Percentiles rank a stretch among this genome's conserved stretches.
phyloP scores from a whole-genome alignment of 441 rosid genomes.

The Aquilaria agallochum region DNA sequence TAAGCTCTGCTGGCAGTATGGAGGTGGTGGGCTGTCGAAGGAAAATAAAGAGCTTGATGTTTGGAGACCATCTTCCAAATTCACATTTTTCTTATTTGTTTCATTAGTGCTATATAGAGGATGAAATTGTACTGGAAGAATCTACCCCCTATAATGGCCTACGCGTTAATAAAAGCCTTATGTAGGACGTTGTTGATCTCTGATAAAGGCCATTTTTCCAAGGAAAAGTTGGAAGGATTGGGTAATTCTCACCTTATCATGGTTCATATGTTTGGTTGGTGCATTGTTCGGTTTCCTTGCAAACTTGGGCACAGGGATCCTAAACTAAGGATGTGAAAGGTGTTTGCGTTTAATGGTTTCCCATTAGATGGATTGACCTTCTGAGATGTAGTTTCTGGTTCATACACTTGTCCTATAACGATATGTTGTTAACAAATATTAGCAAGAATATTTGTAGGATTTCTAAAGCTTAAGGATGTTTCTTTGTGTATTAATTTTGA shows the following conservation, averaged over 20 bases:
- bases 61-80: too few species aligned
- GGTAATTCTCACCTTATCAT: not conserved
- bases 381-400: too few species aligned
- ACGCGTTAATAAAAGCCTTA: constrained; percentile 41
- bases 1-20: too few species aligned
- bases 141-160: constrained; percentile 46
- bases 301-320: constrained; percentile 27
- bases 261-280: constrained; percentile 35
- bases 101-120: constrained; percentile 46
- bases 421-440: too few species aligned
- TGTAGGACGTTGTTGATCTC: constrained; percentile 53
- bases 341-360: not conserved
- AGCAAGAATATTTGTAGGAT: too few species aligned
- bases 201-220: constrained; percentile 44
- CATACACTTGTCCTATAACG: too few species aligned
- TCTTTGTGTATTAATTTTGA: too few species aligned
- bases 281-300: constrained; percentile 38
- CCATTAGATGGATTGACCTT: too few species aligned
- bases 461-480: too few species aligned
- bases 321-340: constrained; percentile 20
- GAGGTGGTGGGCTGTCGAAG: too few species aligned
- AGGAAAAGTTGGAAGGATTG: constrained; percentile 27
- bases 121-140: constrained; percentile 49
- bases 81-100: too few species aligned
- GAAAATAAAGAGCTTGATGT: too few species aligned